A percentile compares a stretch with the other conserved stretches of the same genome.
phyloP scores from a whole-genome alignment of 148 eudicot genomes.

The Chenopodium suecicum region DNA sequence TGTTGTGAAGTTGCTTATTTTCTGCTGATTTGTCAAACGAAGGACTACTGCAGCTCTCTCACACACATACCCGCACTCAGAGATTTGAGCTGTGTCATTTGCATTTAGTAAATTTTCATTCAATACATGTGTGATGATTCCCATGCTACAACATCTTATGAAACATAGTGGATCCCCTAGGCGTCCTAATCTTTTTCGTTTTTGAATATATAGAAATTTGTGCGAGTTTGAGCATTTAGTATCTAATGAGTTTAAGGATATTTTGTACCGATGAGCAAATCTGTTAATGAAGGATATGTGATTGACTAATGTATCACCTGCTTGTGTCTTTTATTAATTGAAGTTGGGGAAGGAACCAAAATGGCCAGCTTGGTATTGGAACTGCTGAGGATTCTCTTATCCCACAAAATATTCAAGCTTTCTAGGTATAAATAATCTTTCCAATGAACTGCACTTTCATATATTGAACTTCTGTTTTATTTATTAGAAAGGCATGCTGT shows the following conservation, averaged over 20 bases:
- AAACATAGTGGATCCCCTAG: neutral
- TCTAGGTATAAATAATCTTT: conserved; percentile 49
- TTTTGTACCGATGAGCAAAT: neutral
- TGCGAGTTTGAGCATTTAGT: neutral
- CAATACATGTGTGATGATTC: neutral
- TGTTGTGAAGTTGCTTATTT: neutral
- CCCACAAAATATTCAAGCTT: conserved; percentile 77
- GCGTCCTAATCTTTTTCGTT: neutral
- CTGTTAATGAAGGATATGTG: neutral
- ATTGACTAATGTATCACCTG: neutral
- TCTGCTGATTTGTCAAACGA: neutral
- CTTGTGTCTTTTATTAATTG: conserved; percentile 27
- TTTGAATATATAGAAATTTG: neutral
- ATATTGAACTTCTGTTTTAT: neutral
- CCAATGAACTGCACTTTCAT: neutral
- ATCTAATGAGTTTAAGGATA: neutral
- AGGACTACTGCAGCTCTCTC: neutral
- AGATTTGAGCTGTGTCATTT: no score
- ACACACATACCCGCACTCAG: no score
- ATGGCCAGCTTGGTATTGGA: conserved; percentile 98
- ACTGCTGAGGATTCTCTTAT: conserved; percentile 82
- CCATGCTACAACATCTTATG: neutral
- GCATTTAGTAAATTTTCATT: no score
- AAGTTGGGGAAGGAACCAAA: conserved; percentile 99
- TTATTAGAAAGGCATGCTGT: neutral